phyloP scores from a whole-genome alignment of 331 rosid species.

The Ulmus americana region DNA sequence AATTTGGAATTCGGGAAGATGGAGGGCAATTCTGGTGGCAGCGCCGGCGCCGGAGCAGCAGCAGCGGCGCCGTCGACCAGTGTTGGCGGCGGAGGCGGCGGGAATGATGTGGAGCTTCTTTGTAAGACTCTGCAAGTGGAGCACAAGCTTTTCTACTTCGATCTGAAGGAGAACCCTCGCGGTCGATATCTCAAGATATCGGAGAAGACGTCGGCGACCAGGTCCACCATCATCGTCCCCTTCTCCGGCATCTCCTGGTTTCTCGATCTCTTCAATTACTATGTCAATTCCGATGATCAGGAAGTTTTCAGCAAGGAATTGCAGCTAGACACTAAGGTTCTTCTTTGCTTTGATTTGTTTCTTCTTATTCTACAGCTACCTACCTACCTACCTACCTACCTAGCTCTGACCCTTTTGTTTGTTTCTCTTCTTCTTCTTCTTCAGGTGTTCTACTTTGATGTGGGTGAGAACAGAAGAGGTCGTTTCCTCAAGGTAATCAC shows the following conservation, averaged over 20 bases:
- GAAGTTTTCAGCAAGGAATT: slow-evolving; percentile 96
- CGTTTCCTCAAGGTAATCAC: slow-evolving; percentile 85
- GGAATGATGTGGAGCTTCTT: slow-evolving; percentile 84
- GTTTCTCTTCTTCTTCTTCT: neutral
- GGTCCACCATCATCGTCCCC: slow-evolving; percentile 98
- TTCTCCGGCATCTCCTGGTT: slow-evolving; percentile 95
- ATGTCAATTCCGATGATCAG: slow-evolving; percentile 82
- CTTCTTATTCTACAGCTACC: too few species aligned
- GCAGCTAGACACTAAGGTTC: slow-evolving; percentile 91
- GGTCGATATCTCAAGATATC: slow-evolving; percentile 95
- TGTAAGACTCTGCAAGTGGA: slow-evolving; percentile 97
- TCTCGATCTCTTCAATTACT: slow-evolving; percentile 96
- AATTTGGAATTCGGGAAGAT: slow-evolving; percentile 10
- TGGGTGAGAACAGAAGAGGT: slow-evolving; percentile 96
- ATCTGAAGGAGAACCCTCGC: slow-evolving; percentile 97
- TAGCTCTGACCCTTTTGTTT: neutral
- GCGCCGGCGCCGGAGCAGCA: slow-evolving; percentile 16
- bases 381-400: too few species aligned
- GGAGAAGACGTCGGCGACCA: slow-evolving; percentile 93
- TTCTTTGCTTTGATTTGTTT: neutral
- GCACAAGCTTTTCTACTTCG: slow-evolving; percentile 97
- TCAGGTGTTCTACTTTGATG: slow-evolving; percentile 92
- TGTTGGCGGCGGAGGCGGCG: slow-evolving; percentile 41
- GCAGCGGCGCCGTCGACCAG: slow-evolving; percentile 14
- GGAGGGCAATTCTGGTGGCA: slow-evolving; percentile 46